A percentile compares a stretch with the other conserved stretches of the same genome.
Conservation (phyloP, 23 red algal genomes). For the Agarophyton chilense region DNA sequence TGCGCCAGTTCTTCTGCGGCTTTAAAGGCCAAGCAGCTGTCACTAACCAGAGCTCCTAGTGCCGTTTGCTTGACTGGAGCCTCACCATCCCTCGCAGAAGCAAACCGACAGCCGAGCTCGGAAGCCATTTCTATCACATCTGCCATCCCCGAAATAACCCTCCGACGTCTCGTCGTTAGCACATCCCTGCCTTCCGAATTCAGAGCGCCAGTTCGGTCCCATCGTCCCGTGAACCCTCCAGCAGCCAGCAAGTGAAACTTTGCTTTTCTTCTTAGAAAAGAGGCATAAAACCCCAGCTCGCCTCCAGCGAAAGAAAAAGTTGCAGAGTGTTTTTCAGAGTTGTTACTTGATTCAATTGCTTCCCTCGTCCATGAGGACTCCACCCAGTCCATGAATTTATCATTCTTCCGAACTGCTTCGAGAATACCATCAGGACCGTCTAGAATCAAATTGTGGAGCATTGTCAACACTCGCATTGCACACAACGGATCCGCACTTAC, state of each 20-base stretch:
- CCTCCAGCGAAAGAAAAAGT: conserved; percentile 52
- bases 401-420: conserved; percentile 50
- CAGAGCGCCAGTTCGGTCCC: conserved; percentile 55
- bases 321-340: conserved; percentile 17
- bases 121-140: conserved; percentile 68
- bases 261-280: conserved; percentile 73
- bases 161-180: conserved; percentile 54
- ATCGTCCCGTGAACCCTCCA: conserved; percentile 66
- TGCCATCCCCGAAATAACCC: conserved; percentile 78
- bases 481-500: conserved; percentile 64
- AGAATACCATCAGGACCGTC: conserved; percentile 61
- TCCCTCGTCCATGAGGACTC: conserved; percentile 72
- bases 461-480: conserved; percentile 59
- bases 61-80: conserved; percentile 52
- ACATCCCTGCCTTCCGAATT: conserved; percentile 55
- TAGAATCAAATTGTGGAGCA: conserved; percentile 75
- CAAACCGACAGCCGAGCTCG: conserved; percentile 50
- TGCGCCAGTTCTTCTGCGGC: conserved; percentile 47
- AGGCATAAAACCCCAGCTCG: conserved; percentile 74
- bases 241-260: conserved; percentile 70
- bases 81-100: conserved; percentile 47
- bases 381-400: conserved; percentile 78
- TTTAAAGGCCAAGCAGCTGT: conserved; percentile 44
- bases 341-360: conserved; percentile 9
- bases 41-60: conserved; percentile 53